These are phyloP conservation scores for Leptodermis oblonga DNA, from an alignment of 257 asterid genomes.

Conservation along the genomic window DNA sequence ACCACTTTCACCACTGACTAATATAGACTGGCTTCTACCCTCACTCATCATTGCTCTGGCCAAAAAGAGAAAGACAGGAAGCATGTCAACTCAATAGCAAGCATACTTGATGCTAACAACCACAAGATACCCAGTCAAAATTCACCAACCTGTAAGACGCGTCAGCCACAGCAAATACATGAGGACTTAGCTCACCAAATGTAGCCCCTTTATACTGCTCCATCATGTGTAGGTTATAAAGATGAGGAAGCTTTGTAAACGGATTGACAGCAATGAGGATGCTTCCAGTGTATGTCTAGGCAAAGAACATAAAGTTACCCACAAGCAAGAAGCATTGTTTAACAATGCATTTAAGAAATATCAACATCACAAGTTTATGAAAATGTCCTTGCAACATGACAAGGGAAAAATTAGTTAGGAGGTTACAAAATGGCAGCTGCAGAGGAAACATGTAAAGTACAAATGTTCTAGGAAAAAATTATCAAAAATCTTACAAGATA, in stretches of 20 bases:
- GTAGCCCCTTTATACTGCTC: constrained; percentile 96
- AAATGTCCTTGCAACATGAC: neutral
- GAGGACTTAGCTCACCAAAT: constrained; percentile 99
- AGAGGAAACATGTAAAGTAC: neutral
- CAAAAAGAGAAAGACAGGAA: constrained; percentile 30
- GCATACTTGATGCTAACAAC: constrained; percentile 15
- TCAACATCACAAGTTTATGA: neutral
- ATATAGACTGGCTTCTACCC: constrained; percentile 84
- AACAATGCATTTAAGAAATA: neutral
- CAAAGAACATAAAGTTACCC: constrained; percentile 26
- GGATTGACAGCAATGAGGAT: constrained; percentile 96
- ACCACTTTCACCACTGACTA: constrained; percentile 99
- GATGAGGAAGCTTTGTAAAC: constrained; percentile 95
- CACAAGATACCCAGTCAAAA: constrained; percentile 21
- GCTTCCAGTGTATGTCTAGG: constrained; percentile 95
- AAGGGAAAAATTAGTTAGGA: neutral
- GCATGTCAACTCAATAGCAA: constrained; percentile 14
- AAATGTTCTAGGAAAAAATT: neutral
- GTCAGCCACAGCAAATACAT: constrained; percentile 99
- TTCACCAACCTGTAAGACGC: constrained; percentile 85
- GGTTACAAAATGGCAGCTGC: neutral
- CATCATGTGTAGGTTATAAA: constrained; percentile 92
- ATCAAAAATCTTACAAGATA: neutral
- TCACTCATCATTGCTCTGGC: constrained; percentile 91
- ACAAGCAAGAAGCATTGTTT: constrained; percentile 3